Percentiles rank a stretch among this genome's conserved stretches.
Evolutionary conservation across 1,284 basidiomycete genomes (phyloP).

Genomic region (Cronartium ribicola): DNA sequence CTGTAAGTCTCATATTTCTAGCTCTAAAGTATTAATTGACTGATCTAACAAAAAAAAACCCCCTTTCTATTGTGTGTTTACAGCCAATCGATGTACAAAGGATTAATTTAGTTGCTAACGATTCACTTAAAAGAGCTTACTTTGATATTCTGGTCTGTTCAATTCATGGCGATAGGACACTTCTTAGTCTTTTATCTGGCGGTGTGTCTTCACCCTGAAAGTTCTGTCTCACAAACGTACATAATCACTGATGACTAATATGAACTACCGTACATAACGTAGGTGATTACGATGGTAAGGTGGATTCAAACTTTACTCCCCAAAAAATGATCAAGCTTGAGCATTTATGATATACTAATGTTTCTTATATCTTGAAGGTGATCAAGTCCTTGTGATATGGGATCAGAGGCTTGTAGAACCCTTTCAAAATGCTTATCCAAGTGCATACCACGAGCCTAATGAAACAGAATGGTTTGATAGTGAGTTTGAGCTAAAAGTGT

Average conservation of each 20-base stretch:
- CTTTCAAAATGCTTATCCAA: constrained; percentile 22
- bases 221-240: background rate
- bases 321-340: background rate
- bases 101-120: constrained; percentile 22
- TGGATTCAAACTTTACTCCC: background rate
- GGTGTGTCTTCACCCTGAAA: constrained; percentile 1
- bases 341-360: background rate
- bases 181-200: constrained; percentile 32
- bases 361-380: constrained; percentile 8
- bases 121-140: constrained; percentile 1
- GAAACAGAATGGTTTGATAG: background rate
- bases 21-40: background rate
- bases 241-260: background rate
- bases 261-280: background rate
- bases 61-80: background rate
- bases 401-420: constrained; percentile 10
- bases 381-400: constrained; percentile 29
- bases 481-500: background rate
- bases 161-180: constrained; percentile 10
- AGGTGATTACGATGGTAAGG: constrained; percentile 41
- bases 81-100: constrained; percentile 33
- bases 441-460: background rate
- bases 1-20: background rate
- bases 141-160: constrained; percentile 38
- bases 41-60: background rate